A percentile compares a stretch with the other conserved stretches of the same genome.
Conservation (phyloP, 2,329 filamentous ascomycete genomes). For the Botryotinia narcissicola region DNA sequence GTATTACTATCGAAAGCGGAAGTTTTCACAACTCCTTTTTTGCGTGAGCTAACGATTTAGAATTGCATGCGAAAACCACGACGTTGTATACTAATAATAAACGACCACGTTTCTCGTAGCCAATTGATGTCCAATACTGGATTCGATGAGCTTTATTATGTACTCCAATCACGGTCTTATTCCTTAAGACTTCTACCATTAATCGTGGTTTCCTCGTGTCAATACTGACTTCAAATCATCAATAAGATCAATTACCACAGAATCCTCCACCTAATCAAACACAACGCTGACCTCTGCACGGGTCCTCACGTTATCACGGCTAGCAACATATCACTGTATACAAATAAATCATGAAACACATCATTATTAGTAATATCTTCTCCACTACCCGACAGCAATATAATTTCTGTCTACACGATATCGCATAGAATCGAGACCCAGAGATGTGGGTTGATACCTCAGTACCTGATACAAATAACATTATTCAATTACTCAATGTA, state of each 20-base stretch:
- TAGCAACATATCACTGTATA: not conserved
- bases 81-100: not conserved
- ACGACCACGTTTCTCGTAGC: not conserved
- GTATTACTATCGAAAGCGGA: not conserved
- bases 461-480: not conserved
- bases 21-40: not conserved
- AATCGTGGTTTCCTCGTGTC: not conserved
- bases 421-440: not conserved
- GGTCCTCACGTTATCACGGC: not conserved
- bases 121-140: not conserved
- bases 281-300: not conserved
- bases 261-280: not conserved
- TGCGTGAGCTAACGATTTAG: not conserved
- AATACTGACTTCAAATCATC: not conserved
- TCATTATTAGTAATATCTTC: not conserved
- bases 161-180: not conserved
- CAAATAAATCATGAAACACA: not conserved
- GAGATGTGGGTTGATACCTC: not conserved
- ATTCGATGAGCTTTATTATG: not conserved
- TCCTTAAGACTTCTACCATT: not conserved
- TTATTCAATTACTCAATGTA: not conserved
- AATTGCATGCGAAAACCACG: constrained; percentile 6
- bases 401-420: not conserved
- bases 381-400: not conserved
- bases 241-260: not conserved